Percentiles rank a stretch among this genome's conserved stretches.
Evolutionary conservation across 129 eudicot genomes (phyloP).

Genomic region (Silybum marianum): DNA sequence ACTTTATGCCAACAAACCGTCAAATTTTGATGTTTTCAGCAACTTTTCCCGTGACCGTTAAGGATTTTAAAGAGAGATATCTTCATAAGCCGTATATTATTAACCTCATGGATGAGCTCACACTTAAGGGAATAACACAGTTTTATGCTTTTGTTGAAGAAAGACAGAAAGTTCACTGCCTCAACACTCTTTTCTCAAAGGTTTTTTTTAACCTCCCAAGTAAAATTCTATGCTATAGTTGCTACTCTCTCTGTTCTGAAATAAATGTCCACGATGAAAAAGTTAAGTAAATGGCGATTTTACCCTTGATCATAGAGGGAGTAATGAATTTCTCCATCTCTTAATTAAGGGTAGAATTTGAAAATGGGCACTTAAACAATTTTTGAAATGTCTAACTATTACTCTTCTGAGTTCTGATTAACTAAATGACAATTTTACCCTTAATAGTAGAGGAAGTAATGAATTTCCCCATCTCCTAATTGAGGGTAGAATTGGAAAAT

Average conservation of each 20-base stretch:
- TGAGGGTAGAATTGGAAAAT: neutral
- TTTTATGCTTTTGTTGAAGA: slow-evolving; percentile 87
- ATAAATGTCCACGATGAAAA: neutral
- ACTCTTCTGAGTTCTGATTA: neutral
- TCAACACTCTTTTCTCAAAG: slow-evolving; percentile 83
- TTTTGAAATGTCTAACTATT: neutral
- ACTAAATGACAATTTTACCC: neutral
- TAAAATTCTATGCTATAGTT: neutral
- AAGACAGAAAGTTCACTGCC: slow-evolving; percentile 83
- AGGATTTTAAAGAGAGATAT: slow-evolving; percentile 83
- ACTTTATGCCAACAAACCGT: slow-evolving; percentile 63
- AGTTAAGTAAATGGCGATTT: too few relatives aligned
- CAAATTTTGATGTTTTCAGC: slow-evolving; percentile 91
- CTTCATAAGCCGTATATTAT: slow-evolving; percentile 73
- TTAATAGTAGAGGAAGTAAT: neutral
- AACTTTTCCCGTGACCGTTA: slow-evolving; percentile 85
- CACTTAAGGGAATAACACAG: slow-evolving; percentile 84
- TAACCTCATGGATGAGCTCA: slow-evolving; percentile 94
- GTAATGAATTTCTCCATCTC: too few relatives aligned
- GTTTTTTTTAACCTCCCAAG: slow-evolving; percentile 30
- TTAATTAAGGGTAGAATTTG: too few relatives aligned
- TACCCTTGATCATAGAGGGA: too few relatives aligned
- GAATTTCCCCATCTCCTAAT: neutral
- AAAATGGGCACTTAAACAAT: neutral
- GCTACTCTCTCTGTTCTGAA: neutral